Base-by-base conservation (phyloP, 75 land plant species). In the Picea sitchensis region DNA sequence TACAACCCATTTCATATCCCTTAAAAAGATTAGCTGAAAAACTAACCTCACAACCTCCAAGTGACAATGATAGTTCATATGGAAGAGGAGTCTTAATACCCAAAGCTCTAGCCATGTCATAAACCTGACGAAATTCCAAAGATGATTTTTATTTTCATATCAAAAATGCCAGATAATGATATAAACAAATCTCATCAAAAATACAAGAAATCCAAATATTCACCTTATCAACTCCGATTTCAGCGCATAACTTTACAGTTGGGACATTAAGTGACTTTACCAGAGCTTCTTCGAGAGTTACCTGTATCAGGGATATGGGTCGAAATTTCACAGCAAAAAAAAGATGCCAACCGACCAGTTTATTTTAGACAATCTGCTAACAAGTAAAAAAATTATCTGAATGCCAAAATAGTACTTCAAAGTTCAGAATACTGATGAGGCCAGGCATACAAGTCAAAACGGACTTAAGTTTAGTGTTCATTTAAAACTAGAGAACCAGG, bases 31-130 rank as follows among this genome's bases (percentile, higher is more conserved):
- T 78, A 36, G 44, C 18, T 61, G n/a, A 32, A 61, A 26, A 64
- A 57, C 85, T 14, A 80, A 83, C 87, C 88, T 86, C 87, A 73
- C 87, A 86, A 65, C 87, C 87, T 74, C 88, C 88, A 59, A 86
- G 82, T 5, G 87, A 80, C 77, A 86, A 51, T 36, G 83, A 51
- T 30, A 86, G 82, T 31, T 86, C 88, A 67, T 76, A 64, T 14
- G 88, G 86, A 64, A 86, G 87, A 76, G 71, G 60, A 32, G 83
- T 76, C 23, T 84, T 79, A 61, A 86, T 80, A 58, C 89, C 89
- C 78, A 87, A 76, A 78, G 77, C 80, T 20, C 58, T 65, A 30
- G 81, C 84, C 89, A 87, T 87, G 21, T 75, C 65, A 71, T 74
- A 78, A 44, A 87, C 87, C 88, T 86, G 86, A 61, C 32, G 15